A percentile compares a stretch with the other conserved stretches of the same genome.
These are phyloP conservation scores for Calonectria ilicicola DNA, from an alignment of 2,329 filamentous ascomycete species.

Conservation along the genomic window DNA sequence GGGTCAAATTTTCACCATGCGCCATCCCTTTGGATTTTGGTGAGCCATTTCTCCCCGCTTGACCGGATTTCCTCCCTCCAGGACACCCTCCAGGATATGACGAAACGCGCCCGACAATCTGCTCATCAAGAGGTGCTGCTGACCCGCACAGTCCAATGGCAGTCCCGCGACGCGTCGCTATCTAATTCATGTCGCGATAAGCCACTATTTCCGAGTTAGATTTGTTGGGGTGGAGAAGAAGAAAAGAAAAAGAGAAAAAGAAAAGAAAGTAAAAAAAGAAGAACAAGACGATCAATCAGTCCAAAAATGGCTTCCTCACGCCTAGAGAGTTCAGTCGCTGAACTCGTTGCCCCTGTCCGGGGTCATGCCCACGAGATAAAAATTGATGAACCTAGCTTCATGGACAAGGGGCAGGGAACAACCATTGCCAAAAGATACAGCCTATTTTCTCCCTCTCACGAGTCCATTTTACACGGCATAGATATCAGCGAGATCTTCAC, in stretches of 20 bases:
- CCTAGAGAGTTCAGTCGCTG: not conserved
- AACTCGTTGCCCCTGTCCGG: not conserved
- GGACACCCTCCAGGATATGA: not conserved
- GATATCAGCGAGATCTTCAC: conserved; percentile 90
- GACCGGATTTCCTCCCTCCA: not conserved
- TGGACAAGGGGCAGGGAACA: not conserved
- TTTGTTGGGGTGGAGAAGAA: not conserved
- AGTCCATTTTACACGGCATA: conserved; percentile 93
- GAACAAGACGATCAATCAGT: no score
- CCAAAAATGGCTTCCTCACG: not conserved
- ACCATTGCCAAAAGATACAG: conserved; percentile 81
- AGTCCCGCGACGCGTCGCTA: not conserved
- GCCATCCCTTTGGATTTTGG: not conserved
- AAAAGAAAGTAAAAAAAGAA: not conserved
- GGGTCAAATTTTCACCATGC: not conserved
- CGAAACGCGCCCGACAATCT: not conserved
- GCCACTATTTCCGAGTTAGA: not conserved
- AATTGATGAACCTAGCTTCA: not conserved
- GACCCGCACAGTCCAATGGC: not conserved
- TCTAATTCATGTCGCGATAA: not conserved
- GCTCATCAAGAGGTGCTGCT: not conserved
- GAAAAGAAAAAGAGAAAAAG: not conserved
- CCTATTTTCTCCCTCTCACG: conserved; percentile 95
- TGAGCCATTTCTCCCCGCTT: not conserved
- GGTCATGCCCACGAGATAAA: no score